phyloP scores from a whole-genome alignment of 148 eudicot species.

The Vaccinium myrtillus region DNA sequence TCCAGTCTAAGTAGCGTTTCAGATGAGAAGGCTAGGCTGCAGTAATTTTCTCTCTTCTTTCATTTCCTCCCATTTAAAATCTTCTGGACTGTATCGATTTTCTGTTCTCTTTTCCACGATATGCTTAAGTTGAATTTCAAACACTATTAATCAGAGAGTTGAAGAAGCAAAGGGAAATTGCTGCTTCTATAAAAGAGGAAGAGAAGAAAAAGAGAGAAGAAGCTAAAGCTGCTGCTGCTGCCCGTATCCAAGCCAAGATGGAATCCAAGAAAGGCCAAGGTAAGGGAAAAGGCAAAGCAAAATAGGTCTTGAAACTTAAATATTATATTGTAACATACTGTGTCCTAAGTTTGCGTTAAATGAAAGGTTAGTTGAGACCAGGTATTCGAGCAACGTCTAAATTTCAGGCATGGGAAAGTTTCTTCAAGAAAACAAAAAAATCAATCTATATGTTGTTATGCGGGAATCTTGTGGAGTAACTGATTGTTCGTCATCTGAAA shows the following conservation, averaged over 20 bases:
- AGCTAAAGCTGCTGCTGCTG: slow-evolving; percentile 97
- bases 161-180: slow-evolving; percentile 81
- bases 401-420: background rate
- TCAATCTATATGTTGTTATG: background rate
- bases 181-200: slow-evolving; percentile 86
- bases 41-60: slow-evolving; percentile 43
- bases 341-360: background rate
- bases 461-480: background rate
- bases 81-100: background rate
- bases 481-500: background rate
- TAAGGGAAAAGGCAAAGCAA: slow-evolving; percentile 88
- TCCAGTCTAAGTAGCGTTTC: slow-evolving; percentile 68
- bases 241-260: slow-evolving; percentile 95
- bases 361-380: background rate
- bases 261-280: slow-evolving; percentile 89
- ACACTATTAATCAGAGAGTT: slow-evolving; percentile 53
- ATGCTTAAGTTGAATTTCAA: background rate
- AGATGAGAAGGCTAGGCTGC: slow-evolving; percentile 86
- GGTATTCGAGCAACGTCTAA: background rate
- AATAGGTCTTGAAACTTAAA: slow-evolving; percentile 29
- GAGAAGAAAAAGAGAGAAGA: slow-evolving; percentile 96
- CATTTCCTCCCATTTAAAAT: background rate
- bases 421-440: background rate
- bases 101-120: background rate
- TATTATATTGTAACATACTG: background rate